Conservation (phyloP, 75 land plant species). For the Pinus albicaulis region DNA sequence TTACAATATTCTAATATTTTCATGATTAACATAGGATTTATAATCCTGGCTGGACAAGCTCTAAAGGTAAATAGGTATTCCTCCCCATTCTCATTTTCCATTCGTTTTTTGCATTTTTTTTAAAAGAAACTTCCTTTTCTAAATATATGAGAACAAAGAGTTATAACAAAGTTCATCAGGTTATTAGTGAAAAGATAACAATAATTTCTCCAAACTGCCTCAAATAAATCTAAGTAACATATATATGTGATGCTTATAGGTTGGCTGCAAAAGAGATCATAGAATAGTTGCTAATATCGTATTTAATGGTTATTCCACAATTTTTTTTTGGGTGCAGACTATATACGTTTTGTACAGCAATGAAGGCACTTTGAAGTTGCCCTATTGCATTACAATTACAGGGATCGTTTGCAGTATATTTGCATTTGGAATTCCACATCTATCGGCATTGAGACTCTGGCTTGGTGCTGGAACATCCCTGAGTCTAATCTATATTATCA, state of each 20-base stretch:
- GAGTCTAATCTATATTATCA: conserved; percentile 53
- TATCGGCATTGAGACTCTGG: conserved; percentile 72
- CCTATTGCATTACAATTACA: conserved; percentile 63
- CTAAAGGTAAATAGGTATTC: conserved; percentile 45
- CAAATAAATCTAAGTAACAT: no score
- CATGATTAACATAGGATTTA: conserved; percentile 68
- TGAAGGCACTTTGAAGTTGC: conserved; percentile 55
- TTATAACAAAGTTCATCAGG: no score
- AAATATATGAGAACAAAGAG: no score
- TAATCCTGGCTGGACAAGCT: conserved; percentile 77
- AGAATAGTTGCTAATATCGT: not conserved
- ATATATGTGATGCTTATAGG: no score
- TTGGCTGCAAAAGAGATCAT: no score
- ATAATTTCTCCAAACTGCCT: no score
- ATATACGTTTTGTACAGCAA: conserved; percentile 46
- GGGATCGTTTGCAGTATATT: conserved; percentile 64
- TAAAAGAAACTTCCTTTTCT: no score
- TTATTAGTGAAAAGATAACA: no score
- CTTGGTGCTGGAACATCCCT: conserved; percentile 59
- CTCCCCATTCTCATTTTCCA: no score
- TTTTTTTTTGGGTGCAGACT: conserved; percentile 44
- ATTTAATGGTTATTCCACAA: not conserved
- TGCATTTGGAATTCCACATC: conserved; percentile 69
- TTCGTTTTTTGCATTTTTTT: no score
- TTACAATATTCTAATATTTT: conserved; percentile 74